These are phyloP conservation scores for Tritrichomonas foetus DNA, from an alignment of 208 protist species.

Conservation along the genomic window DNA sequence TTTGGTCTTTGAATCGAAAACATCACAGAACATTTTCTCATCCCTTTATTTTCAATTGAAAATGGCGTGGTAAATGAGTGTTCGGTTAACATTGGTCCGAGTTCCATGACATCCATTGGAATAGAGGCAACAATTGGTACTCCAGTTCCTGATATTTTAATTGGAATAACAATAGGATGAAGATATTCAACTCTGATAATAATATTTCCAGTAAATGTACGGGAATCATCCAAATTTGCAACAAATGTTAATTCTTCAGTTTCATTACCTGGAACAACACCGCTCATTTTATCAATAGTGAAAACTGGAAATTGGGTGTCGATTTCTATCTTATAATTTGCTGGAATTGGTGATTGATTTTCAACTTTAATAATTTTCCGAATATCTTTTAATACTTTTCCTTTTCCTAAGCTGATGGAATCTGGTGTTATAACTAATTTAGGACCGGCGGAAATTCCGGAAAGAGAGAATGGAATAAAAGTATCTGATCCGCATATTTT, in stretches of 20 bases:
- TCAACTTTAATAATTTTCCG: not conserved
- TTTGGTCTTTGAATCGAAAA: slow-evolving; percentile 11
- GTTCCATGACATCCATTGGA: not conserved
- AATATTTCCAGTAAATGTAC: not conserved
- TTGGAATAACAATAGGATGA: not conserved
- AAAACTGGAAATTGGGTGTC: not conserved
- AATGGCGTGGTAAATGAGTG: not conserved
- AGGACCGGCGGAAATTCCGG: not conserved
- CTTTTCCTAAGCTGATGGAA: not conserved
- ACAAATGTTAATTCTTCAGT: not conserved
- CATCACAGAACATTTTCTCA: not conserved
- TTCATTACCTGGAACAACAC: not conserved
- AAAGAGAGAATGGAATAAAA: not conserved
- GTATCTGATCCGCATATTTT: not conserved
- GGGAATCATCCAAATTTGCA: not conserved
- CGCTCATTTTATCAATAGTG: not conserved
- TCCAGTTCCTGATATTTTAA: not conserved
- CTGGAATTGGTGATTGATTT: not conserved
- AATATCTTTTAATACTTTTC: not conserved
- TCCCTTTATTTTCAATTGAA: not conserved
- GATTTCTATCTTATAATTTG: not conserved
- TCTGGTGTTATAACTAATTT: not conserved
- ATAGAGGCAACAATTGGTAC: slow-evolving; percentile 6
- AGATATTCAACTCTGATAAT: not conserved
- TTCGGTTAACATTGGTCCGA: not conserved